Conservation (phyloP, 163 green algal species). For the Volvox carteri region DNA sequence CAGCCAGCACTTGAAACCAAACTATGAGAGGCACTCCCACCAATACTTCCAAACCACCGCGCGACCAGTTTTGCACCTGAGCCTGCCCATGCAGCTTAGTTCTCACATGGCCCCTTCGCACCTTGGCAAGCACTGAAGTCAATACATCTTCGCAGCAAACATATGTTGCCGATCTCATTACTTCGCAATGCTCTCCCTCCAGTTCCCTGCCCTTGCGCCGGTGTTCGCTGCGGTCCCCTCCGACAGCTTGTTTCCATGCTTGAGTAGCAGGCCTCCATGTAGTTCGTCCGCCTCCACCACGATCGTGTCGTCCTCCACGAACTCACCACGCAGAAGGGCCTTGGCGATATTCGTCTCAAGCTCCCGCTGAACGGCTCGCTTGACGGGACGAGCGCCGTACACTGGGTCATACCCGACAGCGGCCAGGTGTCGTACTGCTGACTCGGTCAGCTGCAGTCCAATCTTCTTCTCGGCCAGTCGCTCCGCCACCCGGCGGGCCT, state of each 20-base stretch:
- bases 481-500: constrained; percentile 85
- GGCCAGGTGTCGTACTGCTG: constrained; percentile 82
- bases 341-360: constrained; percentile 95
- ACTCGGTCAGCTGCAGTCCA: constrained; percentile 81
- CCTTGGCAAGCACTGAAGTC: too few species aligned
- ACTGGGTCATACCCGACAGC: constrained; percentile 80
- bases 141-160: too few species aligned
- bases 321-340: constrained; percentile 86
- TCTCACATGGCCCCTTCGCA: too few species aligned
- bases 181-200: not conserved
- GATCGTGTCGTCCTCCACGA: constrained; percentile 75
- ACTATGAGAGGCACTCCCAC: too few species aligned
- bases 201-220: not conserved
- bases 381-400: constrained; percentile 91
- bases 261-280: constrained; percentile 50
- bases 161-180: too few species aligned
- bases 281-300: constrained; percentile 61
- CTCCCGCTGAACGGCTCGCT: constrained; percentile 95
- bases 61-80: too few species aligned
- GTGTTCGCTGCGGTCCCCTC: not conserved
- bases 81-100: too few species aligned
- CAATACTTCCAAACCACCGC: too few species aligned
- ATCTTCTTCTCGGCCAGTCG: constrained; percentile 96
- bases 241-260: constrained; percentile 40
- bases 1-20: too few species aligned